Evolutionary conservation across 2,329 filamentous ascomycete genomes (phyloP).

Genomic region (Teratosphaeria pseudoeucalypti): DNA sequence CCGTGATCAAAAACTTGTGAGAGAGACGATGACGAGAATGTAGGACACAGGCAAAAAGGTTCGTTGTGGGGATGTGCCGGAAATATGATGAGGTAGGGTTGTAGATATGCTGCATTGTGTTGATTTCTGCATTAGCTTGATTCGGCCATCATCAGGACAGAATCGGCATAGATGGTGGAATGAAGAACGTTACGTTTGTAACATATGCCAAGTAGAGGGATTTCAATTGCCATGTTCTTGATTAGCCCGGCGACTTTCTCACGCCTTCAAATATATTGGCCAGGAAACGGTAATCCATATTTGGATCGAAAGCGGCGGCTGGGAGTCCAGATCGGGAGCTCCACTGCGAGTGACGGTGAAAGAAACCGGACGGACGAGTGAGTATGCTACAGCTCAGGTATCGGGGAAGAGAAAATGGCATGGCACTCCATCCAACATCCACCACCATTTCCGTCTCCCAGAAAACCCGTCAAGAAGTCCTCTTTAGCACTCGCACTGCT

Average conservation of each 20-base stretch:
- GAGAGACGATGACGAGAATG: neutral
- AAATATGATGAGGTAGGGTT: neutral
- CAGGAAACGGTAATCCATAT: too few relatives aligned
- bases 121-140: neutral
- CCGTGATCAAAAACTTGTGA: slow-evolving; percentile 64
- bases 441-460: too few relatives aligned
- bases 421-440: too few relatives aligned
- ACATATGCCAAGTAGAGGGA: neutral
- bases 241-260: neutral
- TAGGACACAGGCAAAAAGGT: neutral
- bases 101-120: neutral
- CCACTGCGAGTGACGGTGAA: too few relatives aligned
- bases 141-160: neutral
- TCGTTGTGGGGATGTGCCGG: neutral
- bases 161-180: neutral
- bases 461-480: too few relatives aligned
- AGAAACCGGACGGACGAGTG: too few relatives aligned
- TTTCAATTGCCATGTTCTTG: neutral
- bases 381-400: too few relatives aligned
- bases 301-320: too few relatives aligned
- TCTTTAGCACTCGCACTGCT: too few relatives aligned
- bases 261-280: neutral
- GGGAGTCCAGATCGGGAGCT: too few relatives aligned
- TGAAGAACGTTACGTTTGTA: neutral
- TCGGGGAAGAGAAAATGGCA: too few relatives aligned